A percentile compares a stretch with the other conserved stretches of the same genome.
These are phyloP conservation scores for Podaxis rugospora DNA, from an alignment of 768 basidiomycete genomes.

Conservation along the genomic window DNA sequence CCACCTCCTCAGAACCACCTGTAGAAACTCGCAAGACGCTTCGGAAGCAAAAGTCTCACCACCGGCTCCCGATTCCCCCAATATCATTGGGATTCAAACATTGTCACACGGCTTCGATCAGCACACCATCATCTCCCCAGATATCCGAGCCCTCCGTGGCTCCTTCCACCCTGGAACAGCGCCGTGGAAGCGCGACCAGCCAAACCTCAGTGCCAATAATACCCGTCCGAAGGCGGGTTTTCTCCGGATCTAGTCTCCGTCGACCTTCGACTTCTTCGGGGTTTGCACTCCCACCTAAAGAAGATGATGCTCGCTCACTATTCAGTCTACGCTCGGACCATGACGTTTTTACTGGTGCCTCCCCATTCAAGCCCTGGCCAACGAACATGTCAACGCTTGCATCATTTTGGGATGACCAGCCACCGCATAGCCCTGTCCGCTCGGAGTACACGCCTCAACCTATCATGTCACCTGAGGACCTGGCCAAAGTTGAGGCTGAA, in stretches of 20 bases:
- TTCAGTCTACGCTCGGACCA: constrained; percentile 47
- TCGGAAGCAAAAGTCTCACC: constrained; percentile 57
- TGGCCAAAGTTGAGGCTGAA: constrained; percentile 50
- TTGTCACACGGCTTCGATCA: constrained; percentile 21
- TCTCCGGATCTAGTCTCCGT: constrained; percentile 52
- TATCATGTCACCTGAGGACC: constrained; percentile 65
- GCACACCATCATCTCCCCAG: constrained; percentile 22
- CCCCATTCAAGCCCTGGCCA: constrained; percentile 19
- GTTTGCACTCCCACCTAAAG: constrained; percentile 23
- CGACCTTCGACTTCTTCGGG: constrained; percentile 49
- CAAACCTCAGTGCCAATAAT: constrained; percentile 15
- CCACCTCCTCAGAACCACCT: constrained; percentile 23
- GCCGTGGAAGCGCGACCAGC: constrained; percentile 26
- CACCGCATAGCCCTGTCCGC: constrained; percentile 30
- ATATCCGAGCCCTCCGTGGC: constrained; percentile 14
- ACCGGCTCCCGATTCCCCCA: constrained; percentile 50
- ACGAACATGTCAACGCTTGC: constrained; percentile 20
- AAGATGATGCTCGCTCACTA: constrained; percentile 54
- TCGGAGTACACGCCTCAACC: constrained; percentile 56
- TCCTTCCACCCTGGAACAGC: constrained; percentile 19
- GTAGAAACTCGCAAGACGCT: constrained; percentile 26
- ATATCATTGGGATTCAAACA: constrained; percentile 37
- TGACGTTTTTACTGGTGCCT: constrained; percentile 24
- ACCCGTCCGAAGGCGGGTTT: constrained; percentile 50
- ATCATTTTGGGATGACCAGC: constrained; percentile 48